These are phyloP conservation scores for Diaporthe sp. DNA, from an alignment of 2,329 filamentous ascomycete species.

Conservation along the genomic window DNA sequence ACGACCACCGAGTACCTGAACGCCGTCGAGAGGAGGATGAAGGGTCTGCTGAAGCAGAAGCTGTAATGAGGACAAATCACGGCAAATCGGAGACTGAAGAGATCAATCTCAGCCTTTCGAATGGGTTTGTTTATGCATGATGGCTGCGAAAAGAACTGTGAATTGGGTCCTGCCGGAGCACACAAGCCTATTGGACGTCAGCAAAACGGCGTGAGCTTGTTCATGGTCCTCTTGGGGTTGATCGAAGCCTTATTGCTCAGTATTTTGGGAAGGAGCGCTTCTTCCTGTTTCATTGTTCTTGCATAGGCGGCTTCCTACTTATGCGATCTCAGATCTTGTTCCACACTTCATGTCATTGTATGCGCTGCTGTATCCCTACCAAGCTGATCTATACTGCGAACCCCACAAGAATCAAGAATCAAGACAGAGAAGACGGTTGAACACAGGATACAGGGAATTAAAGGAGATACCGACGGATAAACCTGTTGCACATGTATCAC, in stretches of 20 bases:
- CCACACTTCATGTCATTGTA: background rate
- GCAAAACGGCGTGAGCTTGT: background rate
- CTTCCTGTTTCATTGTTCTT: slow-evolving; percentile 3
- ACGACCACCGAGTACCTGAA: slow-evolving; percentile 93
- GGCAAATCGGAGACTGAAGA: background rate
- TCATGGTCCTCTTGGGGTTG: background rate
- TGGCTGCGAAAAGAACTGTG: background rate
- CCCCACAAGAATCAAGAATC: background rate
- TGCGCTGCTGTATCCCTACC: background rate
- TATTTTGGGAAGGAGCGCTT: background rate
- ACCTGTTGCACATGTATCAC: background rate
- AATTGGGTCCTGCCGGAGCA: background rate
- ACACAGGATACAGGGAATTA: background rate
- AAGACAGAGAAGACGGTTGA: slow-evolving; percentile 23
- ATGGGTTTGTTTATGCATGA: background rate
- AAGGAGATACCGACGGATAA: background rate
- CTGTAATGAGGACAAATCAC: slow-evolving; percentile 61
- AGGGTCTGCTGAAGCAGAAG: slow-evolving; percentile 84
- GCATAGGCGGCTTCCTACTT: background rate
- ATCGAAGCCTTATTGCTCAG: background rate
- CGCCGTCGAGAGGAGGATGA: slow-evolving; percentile 92
- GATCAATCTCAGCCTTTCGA: background rate
- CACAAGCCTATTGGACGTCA: background rate
- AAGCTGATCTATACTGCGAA: background rate
- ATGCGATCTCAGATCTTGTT: background rate